These are phyloP conservation scores for Davidsoniella eucalypti DNA, from an alignment of 2,329 filamentous ascomycete genomes.

Conservation along the genomic window DNA sequence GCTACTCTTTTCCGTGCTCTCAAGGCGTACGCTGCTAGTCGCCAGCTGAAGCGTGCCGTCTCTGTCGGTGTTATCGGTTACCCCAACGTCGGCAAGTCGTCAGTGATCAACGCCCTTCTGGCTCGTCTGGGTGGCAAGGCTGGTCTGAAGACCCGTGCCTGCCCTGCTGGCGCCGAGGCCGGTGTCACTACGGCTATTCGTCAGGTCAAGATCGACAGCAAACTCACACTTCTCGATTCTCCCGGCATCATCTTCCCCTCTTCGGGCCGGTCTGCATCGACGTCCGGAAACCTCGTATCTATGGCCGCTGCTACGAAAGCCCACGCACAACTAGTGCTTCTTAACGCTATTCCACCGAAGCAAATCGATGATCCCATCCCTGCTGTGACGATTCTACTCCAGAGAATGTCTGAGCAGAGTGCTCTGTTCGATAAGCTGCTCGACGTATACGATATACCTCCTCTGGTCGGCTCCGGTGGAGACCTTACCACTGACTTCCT, in stretches of 20 bases:
- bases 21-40: conserved; percentile 71
- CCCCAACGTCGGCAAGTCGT: conserved; percentile 91
- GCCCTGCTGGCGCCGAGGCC: conserved; percentile 78
- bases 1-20: conserved; percentile 73
- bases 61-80: conserved; percentile 91
- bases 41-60: conserved; percentile 74
- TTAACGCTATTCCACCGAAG: conserved; percentile 85
- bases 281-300: conserved; percentile 26
- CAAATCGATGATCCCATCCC: conserved; percentile 87
- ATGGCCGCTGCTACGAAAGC: conserved; percentile 51
- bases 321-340: conserved; percentile 68
- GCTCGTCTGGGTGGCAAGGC: conserved; percentile 53
- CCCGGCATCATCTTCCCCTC: conserved; percentile 89
- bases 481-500: conserved; percentile 82
- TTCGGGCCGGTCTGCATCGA: conserved; percentile 25
- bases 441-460: conserved; percentile 67
- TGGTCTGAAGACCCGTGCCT: conserved; percentile 42
- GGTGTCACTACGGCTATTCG: conserved; percentile 81
- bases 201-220: conserved; percentile 86
- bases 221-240: conserved; percentile 82
- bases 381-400: conserved; percentile 70
- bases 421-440: conserved; percentile 65
- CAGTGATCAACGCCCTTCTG: conserved; percentile 84
- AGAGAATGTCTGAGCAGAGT: conserved; percentile 56
- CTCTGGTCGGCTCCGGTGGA: conserved; percentile 53